Base-by-base conservation (phyloP, 805 yeast species). In the Wickerhamomyces queroliae region DNA sequence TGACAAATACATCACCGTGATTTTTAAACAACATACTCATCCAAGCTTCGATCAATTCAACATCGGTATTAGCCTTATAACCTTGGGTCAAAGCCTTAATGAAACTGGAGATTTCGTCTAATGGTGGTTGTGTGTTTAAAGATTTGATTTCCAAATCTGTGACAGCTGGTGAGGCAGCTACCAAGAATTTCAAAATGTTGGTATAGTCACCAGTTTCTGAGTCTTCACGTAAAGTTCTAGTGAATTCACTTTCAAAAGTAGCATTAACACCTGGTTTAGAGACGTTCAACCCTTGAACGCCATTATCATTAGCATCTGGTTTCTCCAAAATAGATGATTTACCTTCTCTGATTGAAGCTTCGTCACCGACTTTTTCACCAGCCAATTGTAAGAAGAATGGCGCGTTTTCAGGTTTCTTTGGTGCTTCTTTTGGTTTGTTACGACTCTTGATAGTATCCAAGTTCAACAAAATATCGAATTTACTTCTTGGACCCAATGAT, bases 61-160 rank as follows among this genome's bases (percentile, higher is more conserved):
- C 79, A 60, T 89, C 78, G 13, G 47, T 58, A 42, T 83, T 83
- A 6, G 67, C 44, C 7, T 56, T 48, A 34, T 85, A 57, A 2
- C 91, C 95, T 34, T 59, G 61, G 3, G 74, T 66, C 47, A 93
- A 55, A 0, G 95, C 90, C n/a, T 67, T 61, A 12, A 89, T 66
- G 48, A 91, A 88, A 45, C 66, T 59, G 1, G 72, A 56, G 49
- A 89, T 58, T 63, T 91, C 97, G 10, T 62, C 55, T 39, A 76
- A 74, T 13, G 95, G 95, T 17, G 81, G 78, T 36, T 70, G 64
- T 2, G 82, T 58, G 48, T 78, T 74, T 46, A 93, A 60, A 3
- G 96, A 83, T 52, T 95, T 78, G 42, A 93, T 78, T 60, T 93
- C 99, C 42, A 93, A 61, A 58, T 93, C 98, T 20, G 88, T 71